Evolutionary conservation across 345 rosid genomes (phyloP), one percentile per base, ranked within the genome.

Genomic region (Hypericum androsaemum): DNA sequence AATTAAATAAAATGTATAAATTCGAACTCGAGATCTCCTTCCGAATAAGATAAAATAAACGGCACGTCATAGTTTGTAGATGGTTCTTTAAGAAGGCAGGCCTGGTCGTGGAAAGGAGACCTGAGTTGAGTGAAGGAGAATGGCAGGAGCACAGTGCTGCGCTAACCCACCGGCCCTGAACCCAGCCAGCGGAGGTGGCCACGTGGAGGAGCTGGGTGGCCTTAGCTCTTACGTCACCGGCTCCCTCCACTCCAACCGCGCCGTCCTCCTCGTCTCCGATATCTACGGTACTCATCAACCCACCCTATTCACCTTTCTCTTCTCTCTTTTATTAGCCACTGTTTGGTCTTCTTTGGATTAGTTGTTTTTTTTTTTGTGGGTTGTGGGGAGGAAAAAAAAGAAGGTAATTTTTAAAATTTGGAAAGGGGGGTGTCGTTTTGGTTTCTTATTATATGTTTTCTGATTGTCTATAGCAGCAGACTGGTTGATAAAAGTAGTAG

Each of bases 61-160:
- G n/a, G n/a, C n/a, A n/a, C n/a, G n/a, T n/a, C n/a, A n/a, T n/a
- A n/a, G n/a, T n/a, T n/a, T n/a, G n/a, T n/a, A n/a, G n/a, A n/a
- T n/a, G n/a, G n/a, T n/a, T n/a, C n/a, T n/a, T n/a, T n/a, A n/a
- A n/a, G n/a, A n/a, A n/a, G n/a, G n/a, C n/a, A n/a, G n/a, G n/a
- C n/a, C n/a, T n/a, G n/a, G n/a, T n/a, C n/a, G n/a, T n/a, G n/a
- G n/a, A n/a, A n/a, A n/a, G n/a, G n/a, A n/a, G n/a, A n/a, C n/a
- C n/a, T n/a, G n/a, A n/a, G n/a, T n/a, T n/a, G 32, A 22, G 32
- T 1, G 32, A 22, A 4, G 4, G 32, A 22, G 32, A 38, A 83
- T 81, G 97, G 74, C 80, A 12, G 77, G 80, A 41, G 75, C 83
- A 57, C 83, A 86, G 75, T 86, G 97, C 74, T 77, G 83, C 13